These are phyloP conservation scores for Dendrocalamus latiflorus DNA, from an alignment of 202 grass and related monocot species.

Conservation along the genomic window DNA sequence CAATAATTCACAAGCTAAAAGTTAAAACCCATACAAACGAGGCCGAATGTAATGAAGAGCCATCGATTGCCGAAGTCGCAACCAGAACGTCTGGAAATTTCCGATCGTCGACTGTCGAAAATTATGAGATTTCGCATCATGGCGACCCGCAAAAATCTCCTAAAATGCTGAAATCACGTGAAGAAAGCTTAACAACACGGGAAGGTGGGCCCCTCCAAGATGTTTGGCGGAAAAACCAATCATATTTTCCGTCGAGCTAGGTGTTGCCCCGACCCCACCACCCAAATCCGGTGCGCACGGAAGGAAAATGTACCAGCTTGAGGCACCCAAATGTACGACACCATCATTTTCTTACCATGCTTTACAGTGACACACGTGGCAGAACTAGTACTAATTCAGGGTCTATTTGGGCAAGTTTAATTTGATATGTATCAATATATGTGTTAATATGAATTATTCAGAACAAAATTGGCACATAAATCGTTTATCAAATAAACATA, in stretches of 20 bases:
- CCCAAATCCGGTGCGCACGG: background rate
- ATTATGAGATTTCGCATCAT: conserved; percentile 21
- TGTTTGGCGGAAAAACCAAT: conserved; percentile 13
- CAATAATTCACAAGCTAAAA: too few relatives aligned
- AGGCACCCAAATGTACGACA: background rate
- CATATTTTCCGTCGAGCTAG: background rate
- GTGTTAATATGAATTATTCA: background rate
- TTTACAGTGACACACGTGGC: background rate
- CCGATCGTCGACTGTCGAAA: background rate
- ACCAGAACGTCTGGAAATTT: conserved; percentile 22
- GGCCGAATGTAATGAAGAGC: background rate
- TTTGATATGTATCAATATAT: background rate
- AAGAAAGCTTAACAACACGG: conserved; percentile 34
- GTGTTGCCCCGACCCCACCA: background rate
- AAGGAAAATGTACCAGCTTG: background rate
- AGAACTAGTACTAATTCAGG: background rate
- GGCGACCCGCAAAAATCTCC: background rate
- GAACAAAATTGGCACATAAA: too few relatives aligned
- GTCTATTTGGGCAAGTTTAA: background rate
- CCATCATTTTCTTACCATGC: background rate
- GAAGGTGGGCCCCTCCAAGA: conserved; percentile 14
- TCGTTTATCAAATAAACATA: too few relatives aligned
- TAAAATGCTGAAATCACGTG: conserved; percentile 34
- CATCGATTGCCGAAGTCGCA: background rate
- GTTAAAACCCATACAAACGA: too few relatives aligned